phyloP scores from a whole-genome alignment of 2,329 filamentous ascomycete genomes.

The Talaromyces verruculosus region DNA sequence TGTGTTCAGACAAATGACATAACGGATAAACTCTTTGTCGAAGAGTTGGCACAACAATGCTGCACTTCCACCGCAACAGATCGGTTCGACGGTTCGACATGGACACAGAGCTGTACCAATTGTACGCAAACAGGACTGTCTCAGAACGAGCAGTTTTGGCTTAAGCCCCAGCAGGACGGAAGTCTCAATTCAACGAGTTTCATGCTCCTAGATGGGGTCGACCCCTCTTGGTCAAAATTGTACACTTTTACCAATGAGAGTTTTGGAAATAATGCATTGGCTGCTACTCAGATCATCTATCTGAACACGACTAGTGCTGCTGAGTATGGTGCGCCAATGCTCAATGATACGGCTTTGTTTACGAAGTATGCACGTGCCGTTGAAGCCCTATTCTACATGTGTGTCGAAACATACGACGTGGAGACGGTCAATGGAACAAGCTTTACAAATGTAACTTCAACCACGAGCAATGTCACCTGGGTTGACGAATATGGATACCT shows the following conservation, averaged over 20 bases:
- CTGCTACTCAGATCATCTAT: slow-evolving; percentile 8
- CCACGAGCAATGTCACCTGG: slow-evolving; percentile 3
- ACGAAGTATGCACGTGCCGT: slow-evolving; percentile 7
- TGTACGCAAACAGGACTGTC: slow-evolving; percentile 13
- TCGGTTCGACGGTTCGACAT: slow-evolving; percentile 6
- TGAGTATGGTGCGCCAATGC: not conserved
- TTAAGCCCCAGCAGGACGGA: too few species aligned
- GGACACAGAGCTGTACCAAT: not conserved
- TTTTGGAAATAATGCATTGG: not conserved
- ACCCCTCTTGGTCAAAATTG: slow-evolving; percentile 8
- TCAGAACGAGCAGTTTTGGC: not conserved
- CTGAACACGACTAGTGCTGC: slow-evolving; percentile 6
- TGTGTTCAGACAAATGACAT: slow-evolving; percentile 18
- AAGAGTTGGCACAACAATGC: not conserved
- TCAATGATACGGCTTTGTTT: not conserved
- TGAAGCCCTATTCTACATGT: slow-evolving; percentile 19
- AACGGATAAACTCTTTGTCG: slow-evolving; percentile 10
- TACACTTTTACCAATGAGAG: slow-evolving; percentile 13
- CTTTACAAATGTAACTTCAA: slow-evolving; percentile 5
- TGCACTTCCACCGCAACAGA: slow-evolving; percentile 2
- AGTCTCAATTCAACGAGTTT: too few species aligned
- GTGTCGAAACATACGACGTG: slow-evolving; percentile 18
- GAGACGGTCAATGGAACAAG: slow-evolving; percentile 10
- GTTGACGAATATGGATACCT: not conserved
- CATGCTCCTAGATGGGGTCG: too few species aligned